A percentile compares a stretch with the other conserved stretches of the same genome.
These are phyloP conservation scores for Apiotrichum porosum DNA, from an alignment of 1,284 basidiomycete genomes.

Conservation along the genomic window DNA sequence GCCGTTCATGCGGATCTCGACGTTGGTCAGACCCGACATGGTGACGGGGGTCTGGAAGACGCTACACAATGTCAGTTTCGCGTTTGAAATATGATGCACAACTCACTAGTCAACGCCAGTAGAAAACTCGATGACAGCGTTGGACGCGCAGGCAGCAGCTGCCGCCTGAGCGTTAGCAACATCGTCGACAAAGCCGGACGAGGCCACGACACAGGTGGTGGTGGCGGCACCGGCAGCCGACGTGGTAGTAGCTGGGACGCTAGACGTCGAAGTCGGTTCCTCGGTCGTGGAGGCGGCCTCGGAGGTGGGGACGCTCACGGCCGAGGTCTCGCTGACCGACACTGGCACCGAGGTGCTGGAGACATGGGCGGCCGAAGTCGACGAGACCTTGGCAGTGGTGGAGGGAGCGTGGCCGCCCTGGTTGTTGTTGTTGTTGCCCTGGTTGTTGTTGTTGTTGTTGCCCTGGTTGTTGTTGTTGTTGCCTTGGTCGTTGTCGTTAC, in stretches of 20 bases:
- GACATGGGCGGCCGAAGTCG: too few relatives aligned
- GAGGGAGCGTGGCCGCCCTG: too few relatives aligned
- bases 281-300: too few relatives aligned
- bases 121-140: constrained; percentile 50
- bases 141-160: constrained; percentile 47
- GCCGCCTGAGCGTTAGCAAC: constrained; percentile 48
- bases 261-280: background rate
- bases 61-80: constrained; percentile 3
- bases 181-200: constrained; percentile 45
- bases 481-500: background rate
- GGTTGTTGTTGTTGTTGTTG: background rate
- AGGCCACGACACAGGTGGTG: background rate
- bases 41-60: constrained; percentile 25
- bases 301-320: too few relatives aligned
- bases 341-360: too few relatives aligned
- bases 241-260: background rate
- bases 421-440: background rate
- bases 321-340: too few relatives aligned
- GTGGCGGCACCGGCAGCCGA: background rate
- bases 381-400: too few relatives aligned
- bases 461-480: background rate
- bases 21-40: constrained; percentile 40
- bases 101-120: constrained; percentile 47
- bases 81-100: too few relatives aligned
- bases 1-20: constrained; percentile 52